Conservation (phyloP, 441 rosid genomes). For the Populus trichocarpa region DNA sequence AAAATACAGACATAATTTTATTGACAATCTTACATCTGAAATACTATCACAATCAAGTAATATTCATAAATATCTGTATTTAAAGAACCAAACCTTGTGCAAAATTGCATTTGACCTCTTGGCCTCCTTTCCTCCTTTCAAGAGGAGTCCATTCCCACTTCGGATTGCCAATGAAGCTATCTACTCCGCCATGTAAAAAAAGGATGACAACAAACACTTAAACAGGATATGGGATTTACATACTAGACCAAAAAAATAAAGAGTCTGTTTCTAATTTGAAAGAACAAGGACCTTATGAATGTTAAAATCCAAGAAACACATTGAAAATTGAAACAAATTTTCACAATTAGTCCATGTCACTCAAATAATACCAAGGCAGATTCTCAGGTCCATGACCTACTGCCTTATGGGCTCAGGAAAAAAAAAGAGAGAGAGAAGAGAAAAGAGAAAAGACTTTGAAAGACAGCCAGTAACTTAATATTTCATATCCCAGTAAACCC, state of each 20-base stretch:
- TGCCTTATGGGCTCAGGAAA: background rate
- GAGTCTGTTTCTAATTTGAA: background rate
- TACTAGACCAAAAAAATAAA: background rate
- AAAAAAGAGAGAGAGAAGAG: too few relatives aligned
- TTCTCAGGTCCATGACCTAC: background rate
- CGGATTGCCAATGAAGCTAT: conserved; percentile 86
- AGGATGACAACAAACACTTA: background rate
- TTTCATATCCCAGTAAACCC: background rate
- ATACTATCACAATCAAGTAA: background rate
- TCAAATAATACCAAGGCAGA: background rate
- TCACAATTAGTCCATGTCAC: background rate
- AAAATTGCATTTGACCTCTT: conserved; percentile 73
- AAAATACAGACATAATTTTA: background rate
- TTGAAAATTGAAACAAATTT: background rate
- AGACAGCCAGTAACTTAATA: background rate
- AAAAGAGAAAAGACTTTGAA: background rate
- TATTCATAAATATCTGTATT: background rate
- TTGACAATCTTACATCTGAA: background rate
- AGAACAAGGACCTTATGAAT: background rate
- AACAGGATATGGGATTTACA: background rate
- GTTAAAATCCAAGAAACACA: background rate
- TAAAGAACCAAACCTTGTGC: conserved; percentile 56
- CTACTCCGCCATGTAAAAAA: conserved; percentile 29
- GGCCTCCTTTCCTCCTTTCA: conserved; percentile 95
- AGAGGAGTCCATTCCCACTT: conserved; percentile 85